A percentile compares a stretch with the other conserved stretches of the same genome.
These are phyloP conservation scores for Chamaecrista fasciculata DNA, from an alignment of 306 rosid species.

Conservation along the genomic window DNA sequence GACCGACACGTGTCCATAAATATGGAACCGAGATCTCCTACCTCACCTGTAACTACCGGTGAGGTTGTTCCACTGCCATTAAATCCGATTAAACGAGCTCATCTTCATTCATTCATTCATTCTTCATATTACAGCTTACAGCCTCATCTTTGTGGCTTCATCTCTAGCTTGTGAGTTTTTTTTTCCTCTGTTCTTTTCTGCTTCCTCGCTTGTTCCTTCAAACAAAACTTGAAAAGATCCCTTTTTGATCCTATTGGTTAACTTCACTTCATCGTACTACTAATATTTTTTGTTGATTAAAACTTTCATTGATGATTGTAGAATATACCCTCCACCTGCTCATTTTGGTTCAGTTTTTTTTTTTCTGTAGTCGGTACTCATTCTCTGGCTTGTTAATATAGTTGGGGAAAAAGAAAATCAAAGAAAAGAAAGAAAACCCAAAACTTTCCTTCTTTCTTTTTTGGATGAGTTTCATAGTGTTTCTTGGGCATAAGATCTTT, in stretches of 20 bases:
- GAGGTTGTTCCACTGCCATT: conserved; percentile 25
- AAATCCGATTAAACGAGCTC: not conserved
- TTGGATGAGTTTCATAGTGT: not conserved
- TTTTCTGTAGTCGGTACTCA: not conserved
- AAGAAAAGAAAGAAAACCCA: not conserved
- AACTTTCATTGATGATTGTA: not conserved
- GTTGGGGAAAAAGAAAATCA: conserved; percentile 12
- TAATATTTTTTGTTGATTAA: not conserved
- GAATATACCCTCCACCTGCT: conserved; percentile 8
- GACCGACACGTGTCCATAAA: conserved; percentile 30
- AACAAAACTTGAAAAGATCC: not conserved
- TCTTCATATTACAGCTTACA: no score
- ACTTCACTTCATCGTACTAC: not conserved
- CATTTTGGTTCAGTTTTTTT: not conserved
- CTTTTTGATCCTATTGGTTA: not conserved
- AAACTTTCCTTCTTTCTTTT: not conserved
- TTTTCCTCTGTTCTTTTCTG: not conserved
- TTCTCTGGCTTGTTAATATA: not conserved
- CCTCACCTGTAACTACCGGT: conserved; percentile 1
- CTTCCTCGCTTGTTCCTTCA: not conserved
- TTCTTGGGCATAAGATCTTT: not conserved
- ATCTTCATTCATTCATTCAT: not conserved
- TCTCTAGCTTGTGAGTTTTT: conserved; percentile 24
- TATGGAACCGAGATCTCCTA: not conserved
- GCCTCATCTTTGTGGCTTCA: not conserved